Base-by-base conservation (phyloP, 306 rosid species). In the Prunus davidiana region DNA sequence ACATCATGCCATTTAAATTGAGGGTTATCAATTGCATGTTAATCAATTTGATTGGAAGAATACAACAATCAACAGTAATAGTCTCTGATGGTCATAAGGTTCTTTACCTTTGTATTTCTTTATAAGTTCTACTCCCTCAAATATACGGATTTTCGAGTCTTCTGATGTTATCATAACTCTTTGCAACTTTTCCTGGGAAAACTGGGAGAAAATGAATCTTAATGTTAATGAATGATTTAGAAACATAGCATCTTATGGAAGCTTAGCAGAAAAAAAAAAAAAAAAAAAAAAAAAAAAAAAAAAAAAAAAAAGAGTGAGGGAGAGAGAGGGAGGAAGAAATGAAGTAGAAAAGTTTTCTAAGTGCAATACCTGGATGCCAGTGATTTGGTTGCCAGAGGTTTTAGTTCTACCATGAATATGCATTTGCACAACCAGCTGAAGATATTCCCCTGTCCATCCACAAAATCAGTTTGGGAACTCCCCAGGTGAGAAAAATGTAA, bases 91-190 rank as follows among this genome's bases (percentile, higher is more conserved):
- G 20, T 51, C 46, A 28, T 20, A 51, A 78, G 45, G 45, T 16
- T 19, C 9, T 60, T 30, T 85, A 95, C 99, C 99, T 88, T 79
- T 90, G 84, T 74, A 90, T 71, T 85, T 89, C 74, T 78, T 84
- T 79, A 86, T 69, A 45, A 89, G 79, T 73, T 92, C 87, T 55
- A 43, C 69, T 43, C 97, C 93, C 69, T 95, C 93, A 45, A 90
- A 84, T 70, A 95, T 71, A 28, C 95, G 85, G 57, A 95, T 78
- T 87, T 88, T 95, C 3, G 93, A 90, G 83, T 95, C 97, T 86
- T 88, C 97, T 46, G 97, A 89, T 49, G 97, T 80, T 78, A 95
- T 82, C 95, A 95, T 79, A 58, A 90, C 88, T 77, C 91, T 86
- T 18, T 67, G 82, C 70, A 65, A 65, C 51, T 80, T 83, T 61